Conservation (phyloP, 768 basidiomycete species). For the Phylloporus arenicola region DNA sequence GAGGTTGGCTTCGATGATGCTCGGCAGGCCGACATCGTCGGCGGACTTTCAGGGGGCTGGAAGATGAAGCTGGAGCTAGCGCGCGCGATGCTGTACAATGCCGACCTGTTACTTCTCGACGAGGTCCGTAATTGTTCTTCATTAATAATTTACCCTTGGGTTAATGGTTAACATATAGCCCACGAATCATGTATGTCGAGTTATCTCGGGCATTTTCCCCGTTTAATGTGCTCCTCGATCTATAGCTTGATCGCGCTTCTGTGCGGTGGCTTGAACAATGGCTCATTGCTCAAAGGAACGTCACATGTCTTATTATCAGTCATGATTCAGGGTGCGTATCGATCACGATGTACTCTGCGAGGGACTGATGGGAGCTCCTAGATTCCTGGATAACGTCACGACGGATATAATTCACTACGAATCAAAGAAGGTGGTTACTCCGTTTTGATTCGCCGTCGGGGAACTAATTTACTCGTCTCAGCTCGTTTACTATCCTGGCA, state of each 20-base stretch:
- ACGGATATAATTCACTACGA: slow-evolving; percentile 98
- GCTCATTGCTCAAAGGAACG: slow-evolving; percentile 70
- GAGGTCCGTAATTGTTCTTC: slow-evolving; percentile 46
- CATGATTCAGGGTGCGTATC: slow-evolving; percentile 90
- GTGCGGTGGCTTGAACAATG: slow-evolving; percentile 92
- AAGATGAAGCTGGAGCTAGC: slow-evolving; percentile 99
- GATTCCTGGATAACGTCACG: slow-evolving; percentile 92
- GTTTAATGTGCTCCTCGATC: slow-evolving; percentile 17
- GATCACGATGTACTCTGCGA: slow-evolving; percentile 4
- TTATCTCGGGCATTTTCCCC: slow-evolving; percentile 13
- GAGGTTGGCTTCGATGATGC: slow-evolving; percentile 91
- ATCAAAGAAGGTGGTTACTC: slow-evolving; percentile 65
- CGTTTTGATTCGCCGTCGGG: slow-evolving; percentile 11
- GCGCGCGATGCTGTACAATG: slow-evolving; percentile 94
- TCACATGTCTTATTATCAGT: slow-evolving; percentile 91
- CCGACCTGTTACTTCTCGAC: slow-evolving; percentile 77
- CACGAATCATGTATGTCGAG: slow-evolving; percentile 75
- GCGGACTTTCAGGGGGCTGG: slow-evolving; percentile 93
- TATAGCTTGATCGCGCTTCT: slow-evolving; percentile 72
- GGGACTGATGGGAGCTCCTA: slow-evolving; percentile 24
- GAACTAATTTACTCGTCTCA: slow-evolving; percentile 28
- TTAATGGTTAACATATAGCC: slow-evolving; percentile 47
- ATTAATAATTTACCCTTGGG: slow-evolving; percentile 18
- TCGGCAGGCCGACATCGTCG: slow-evolving; percentile 80
- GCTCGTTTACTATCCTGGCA: slow-evolving; percentile 92